Evolutionary conservation across 2,329 filamentous ascomycete species (phyloP).

Genomic region (Xylariomycetidae sp.): DNA sequence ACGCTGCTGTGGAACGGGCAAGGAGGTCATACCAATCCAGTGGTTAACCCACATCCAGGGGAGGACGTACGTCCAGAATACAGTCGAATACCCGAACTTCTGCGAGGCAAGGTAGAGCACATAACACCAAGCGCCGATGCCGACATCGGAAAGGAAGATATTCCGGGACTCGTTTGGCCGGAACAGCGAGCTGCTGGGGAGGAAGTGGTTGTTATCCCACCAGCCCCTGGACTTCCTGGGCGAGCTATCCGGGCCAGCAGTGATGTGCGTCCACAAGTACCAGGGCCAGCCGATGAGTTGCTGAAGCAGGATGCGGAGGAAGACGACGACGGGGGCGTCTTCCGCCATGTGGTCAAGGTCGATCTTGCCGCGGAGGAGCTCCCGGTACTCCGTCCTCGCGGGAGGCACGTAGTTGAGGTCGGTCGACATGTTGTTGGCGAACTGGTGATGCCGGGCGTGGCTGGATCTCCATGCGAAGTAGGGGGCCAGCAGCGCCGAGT

Average conservation of each 20-base stretch:
- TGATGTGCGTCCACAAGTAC: conserved; percentile 31
- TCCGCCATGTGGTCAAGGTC: conserved; percentile 6
- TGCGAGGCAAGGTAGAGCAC: conserved; percentile 46
- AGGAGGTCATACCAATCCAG: conserved; percentile 56
- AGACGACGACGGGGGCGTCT: conserved; percentile 2
- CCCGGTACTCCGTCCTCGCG: conserved; percentile 6
- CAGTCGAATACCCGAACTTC: conserved; percentile 46
- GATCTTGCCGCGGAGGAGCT: conserved; percentile 3
- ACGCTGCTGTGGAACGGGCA: too few species aligned
- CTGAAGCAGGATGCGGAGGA: conserved; percentile 31
- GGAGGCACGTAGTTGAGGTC: conserved; percentile 14
- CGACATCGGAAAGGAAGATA: conserved; percentile 51
- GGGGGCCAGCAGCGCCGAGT: conserved; percentile 9
- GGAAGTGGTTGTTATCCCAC: conserved; percentile 48
- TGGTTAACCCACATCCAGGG: conserved; percentile 66
- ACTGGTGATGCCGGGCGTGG: conserved; percentile 12
- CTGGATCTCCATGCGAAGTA: conserved; percentile 12
- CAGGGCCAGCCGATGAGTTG: conserved; percentile 59
- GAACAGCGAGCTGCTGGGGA: conserved; percentile 54
- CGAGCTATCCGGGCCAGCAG: conserved; percentile 6
- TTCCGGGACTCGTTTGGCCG: conserved; percentile 45
- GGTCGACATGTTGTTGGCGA: conserved; percentile 11
- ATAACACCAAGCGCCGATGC: conserved; percentile 42
- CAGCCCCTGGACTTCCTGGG: conserved; percentile 33
- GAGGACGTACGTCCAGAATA: conserved; percentile 52